Base-by-base conservation (phyloP, 768 basidiomycete genomes). In the Mycena kentingensis region DNA sequence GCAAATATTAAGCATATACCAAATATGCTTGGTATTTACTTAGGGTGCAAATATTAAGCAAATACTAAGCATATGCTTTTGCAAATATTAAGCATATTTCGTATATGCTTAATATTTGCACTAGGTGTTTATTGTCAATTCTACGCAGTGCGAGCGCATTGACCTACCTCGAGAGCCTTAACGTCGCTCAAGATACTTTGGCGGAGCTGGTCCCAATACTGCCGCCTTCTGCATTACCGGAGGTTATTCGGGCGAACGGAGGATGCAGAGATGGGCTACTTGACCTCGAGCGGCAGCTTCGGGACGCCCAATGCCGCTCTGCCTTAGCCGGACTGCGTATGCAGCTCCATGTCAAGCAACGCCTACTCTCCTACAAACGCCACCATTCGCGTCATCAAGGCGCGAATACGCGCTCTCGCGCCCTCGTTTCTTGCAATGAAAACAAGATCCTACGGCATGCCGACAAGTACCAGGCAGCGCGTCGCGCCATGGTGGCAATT, bases 381-480 rank as follows among this genome's bases (percentile, higher is more conserved):
- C 19, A 32, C 28, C 42, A 56, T 4, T 13, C 44, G 3, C 49
- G 45, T 4, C 42, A 52, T n/a, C 60, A 61, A 12, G 42, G 50
- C 0, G 12, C 45, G 1, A 52, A 52, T 16, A 61, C 60, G 1
- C 31, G 48, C 2, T 28, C 58, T 1, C 54, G 45, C 11, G 46
- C 36, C 8, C 16, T 51, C 8, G 22, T 61, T 3, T 24, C 29
- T 6, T 12, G 41, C 5, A 47, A 52, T 21, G 47, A 60, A n/a
- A 41, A 27, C 19, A 56, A 50, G 39, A 42, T 56, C 19, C 15
- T 36, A 10, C 48, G 46, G 48, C 19, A 58, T 16, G 34, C 46
- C 8, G 38, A 53, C 24, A 58, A 37, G 24, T 61, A 61, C 34
- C 41, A 38, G 5, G 24, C n/a, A 3, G 54, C 53, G 7, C 36